Evolutionary conservation across 2,329 filamentous ascomycete species (phyloP).

Genomic region (Eurotiales sp.): DNA sequence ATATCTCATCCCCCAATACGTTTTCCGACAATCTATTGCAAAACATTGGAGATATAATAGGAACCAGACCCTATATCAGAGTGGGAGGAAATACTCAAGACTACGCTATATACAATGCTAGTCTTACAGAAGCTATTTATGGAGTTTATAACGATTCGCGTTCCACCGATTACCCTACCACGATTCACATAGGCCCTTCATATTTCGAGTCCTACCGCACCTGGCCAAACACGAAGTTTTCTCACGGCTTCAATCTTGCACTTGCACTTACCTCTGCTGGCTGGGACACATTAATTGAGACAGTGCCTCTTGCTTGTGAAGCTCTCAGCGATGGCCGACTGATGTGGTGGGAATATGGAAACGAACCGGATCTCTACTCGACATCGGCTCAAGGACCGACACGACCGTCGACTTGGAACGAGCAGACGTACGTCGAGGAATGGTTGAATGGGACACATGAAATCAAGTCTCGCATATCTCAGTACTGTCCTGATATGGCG

Average conservation of each 20-base stretch:
- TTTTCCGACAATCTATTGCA: slow-evolving; percentile 13
- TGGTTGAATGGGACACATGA: slow-evolving; percentile 2
- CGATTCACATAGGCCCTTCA: slow-evolving; percentile 12
- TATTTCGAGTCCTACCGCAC: slow-evolving; percentile 15
- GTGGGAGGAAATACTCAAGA: slow-evolving; percentile 15
- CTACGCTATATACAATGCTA: slow-evolving; percentile 11
- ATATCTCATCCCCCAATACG: slow-evolving; percentile 7
- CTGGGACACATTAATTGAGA: not conserved
- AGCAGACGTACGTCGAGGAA: slow-evolving; percentile 11
- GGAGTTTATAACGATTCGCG: slow-evolving; percentile 6
- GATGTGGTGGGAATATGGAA: slow-evolving; percentile 11
- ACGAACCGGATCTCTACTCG: slow-evolving; percentile 12
- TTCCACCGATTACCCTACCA: slow-evolving; percentile 9
- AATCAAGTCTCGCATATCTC: slow-evolving; percentile 1
- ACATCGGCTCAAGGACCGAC: slow-evolving; percentile 4
- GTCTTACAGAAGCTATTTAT: slow-evolving; percentile 5
- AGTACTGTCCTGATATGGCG: slow-evolving; percentile 6
- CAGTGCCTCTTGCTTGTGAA: slow-evolving; percentile 10
- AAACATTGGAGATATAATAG: slow-evolving; percentile 8
- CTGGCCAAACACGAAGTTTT: slow-evolving; percentile 13
- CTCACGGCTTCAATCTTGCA: slow-evolving; percentile 13
- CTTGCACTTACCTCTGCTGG: not conserved
- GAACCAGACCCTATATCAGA: slow-evolving; percentile 12
- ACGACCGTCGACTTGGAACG: slow-evolving; percentile 6
- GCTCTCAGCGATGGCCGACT: slow-evolving; percentile 7